Evolutionary conservation across 371 early-diverging fungal genomes (phyloP), one percentile per base, ranked within the genome.

Genomic region (Mucor lusitanicus): DNA sequence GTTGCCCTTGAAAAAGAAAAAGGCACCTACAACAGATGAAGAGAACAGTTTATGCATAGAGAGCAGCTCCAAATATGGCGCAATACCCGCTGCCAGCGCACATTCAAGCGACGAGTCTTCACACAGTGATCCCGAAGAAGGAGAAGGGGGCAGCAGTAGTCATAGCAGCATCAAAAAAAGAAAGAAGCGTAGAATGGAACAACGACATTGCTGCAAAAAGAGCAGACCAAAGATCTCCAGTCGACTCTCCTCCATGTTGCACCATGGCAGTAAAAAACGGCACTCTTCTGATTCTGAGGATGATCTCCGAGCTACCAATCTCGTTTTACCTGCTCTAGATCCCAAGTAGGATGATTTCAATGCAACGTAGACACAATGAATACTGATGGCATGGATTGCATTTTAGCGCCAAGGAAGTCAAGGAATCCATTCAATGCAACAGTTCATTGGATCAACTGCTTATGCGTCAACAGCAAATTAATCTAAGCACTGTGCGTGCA

Each of bases 271-370:
- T 19, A 33, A 25, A 27, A 55, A 42, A 21, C 17, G 33, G n/a
- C 53, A 62, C n/a, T 48, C 48, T 62, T 48, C 48, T 62, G 48
- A 44, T 27, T 54, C 40, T 21, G 62, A 62, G 7, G 65, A 65
- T 4, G 50, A 65, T 13, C 57, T 57, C 19, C 39, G 37, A 46
- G 33, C 44, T n/a, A 44, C 61, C 3, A 50, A 82, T 37, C 67
- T 80, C 30, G 79, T 82, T 23, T 66, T 82, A 42, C 76, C 80
- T 13, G 63, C 69, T 21, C 64, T 73, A 30, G 73, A 73, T 53
- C 73, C 69, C 63, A 73, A 58, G 73, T 73, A 69, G 23, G n/a
- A 13, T 12, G 6, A 35, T 37, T 37, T 37, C 37, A 37, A 37
- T 19, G 44, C 19, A 19, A 44, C 7, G n/a, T 3, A 30, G 6